Conservation (phyloP, 106 monocot species). For the Ottelia alismoides region DNA sequence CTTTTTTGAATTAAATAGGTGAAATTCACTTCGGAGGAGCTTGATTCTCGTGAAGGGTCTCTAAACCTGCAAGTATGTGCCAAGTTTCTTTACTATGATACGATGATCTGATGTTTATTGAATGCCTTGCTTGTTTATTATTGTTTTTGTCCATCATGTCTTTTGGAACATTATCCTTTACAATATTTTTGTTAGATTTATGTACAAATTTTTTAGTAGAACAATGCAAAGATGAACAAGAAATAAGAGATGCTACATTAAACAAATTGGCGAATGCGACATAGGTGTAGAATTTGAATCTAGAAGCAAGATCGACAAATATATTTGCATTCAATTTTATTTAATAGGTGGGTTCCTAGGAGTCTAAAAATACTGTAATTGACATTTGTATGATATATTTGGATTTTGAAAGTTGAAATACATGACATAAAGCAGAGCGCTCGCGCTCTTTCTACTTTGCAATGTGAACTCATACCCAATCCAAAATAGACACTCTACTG, state of each 20-base stretch:
- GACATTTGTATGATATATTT: too few species aligned
- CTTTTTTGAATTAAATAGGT: constrained; percentile 19
- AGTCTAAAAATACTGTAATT: too few species aligned
- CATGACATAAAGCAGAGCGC: constrained; percentile 68
- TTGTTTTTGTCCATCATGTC: too few species aligned
- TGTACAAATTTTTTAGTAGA: too few species aligned
- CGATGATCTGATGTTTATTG: neutral
- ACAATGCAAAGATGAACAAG: constrained; percentile 65
- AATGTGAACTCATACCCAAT: constrained; percentile 51
- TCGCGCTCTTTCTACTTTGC: constrained; percentile 39
- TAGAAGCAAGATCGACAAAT: too few species aligned
- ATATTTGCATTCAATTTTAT: too few species aligned
- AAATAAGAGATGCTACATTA: constrained; percentile 55
- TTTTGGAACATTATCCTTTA: neutral
- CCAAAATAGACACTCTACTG: constrained; percentile 81
- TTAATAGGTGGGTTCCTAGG: too few species aligned
- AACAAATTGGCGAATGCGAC: constrained; percentile 77
- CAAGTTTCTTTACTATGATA: neutral
- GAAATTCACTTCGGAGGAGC: constrained; percentile 71
- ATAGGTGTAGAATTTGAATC: constrained; percentile 48
- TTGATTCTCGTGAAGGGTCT: constrained; percentile 41
- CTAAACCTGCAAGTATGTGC: constrained; percentile 39
- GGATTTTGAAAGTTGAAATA: too few species aligned
- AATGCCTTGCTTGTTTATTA: too few species aligned
- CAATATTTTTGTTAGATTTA: too few species aligned